Base-by-base conservation (phyloP, 2,329 filamentous ascomycete genomes). In the Neodidymelliopsis sp. region DNA sequence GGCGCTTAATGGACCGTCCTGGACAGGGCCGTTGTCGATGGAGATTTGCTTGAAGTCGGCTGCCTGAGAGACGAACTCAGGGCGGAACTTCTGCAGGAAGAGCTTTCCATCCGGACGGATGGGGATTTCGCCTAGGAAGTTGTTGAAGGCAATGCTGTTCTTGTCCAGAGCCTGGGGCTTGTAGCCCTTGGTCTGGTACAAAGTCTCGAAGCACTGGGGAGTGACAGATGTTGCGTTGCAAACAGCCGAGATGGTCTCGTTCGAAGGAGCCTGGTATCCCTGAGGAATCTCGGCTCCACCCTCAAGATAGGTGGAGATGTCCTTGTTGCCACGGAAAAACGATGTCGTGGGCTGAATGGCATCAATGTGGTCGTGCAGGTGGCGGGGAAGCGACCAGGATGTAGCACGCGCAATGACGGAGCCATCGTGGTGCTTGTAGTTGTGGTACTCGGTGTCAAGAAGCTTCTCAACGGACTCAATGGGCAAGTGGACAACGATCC, bases 281-380 rank as follows among this genome's bases (percentile, higher is more conserved):
- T 53, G 52, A 1, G 67, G 65, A 12, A 67, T 57, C 35, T 63
- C 56, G 2, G 56, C 58, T 7, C 52, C 40, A 18, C 59, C 56
- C 16, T 63, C 49, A 24, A 67, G 27, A 18, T 62, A 69, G 6
- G 68, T 69, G 4, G 64, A 59, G 6, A 48, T 56, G 8, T 65
- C 30, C 6, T 61, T 50, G 12, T 51, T 58, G 18, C 52, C 62
- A 19, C 62, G 67, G 59, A 72, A 80, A 72, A 85, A 85, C 0
- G 81, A 82, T 37, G 78, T 85, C 1, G 83, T 85, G 2, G 83
- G 83, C 63, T 85, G 82, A 19, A 85, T 79, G 10, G 80, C 77
- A 59, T 84, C 81, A 53, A 85, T 79, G 60, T 83, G 81, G 37
- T 77, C 73, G 60, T 85, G 82, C 4, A 85, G 73, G 59, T 85